These are phyloP conservation scores for Teratosphaeria gauchensis DNA, from an alignment of 2,329 filamentous ascomycete genomes.

Conservation along the genomic window DNA sequence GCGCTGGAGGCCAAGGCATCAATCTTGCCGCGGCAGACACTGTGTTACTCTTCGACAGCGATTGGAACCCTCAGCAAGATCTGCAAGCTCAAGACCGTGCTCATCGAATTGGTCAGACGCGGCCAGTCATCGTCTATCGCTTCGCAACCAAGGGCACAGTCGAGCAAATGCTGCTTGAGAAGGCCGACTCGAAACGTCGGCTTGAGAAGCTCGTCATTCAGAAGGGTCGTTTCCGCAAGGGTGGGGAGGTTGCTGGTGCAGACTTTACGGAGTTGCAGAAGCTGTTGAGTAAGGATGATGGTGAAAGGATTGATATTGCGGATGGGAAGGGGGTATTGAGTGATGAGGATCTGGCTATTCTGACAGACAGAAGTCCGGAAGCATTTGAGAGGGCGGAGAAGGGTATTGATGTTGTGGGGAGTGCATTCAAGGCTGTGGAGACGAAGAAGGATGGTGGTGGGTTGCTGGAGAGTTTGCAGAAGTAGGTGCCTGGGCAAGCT, in stretches of 20 bases:
- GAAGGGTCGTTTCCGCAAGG: conserved; percentile 69
- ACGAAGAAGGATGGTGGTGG: conserved; percentile 51
- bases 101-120: conserved; percentile 87
- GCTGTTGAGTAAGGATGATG: conserved; percentile 53
- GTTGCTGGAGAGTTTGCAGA: conserved; percentile 40
- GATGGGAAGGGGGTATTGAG: conserved; percentile 59
- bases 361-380: conserved; percentile 66
- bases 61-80: conserved; percentile 97
- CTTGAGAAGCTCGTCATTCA: conserved; percentile 93
- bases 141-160: conserved; percentile 89
- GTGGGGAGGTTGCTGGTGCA: conserved; percentile 40
- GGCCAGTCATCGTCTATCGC: conserved; percentile 85
- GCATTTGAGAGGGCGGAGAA: conserved; percentile 65
- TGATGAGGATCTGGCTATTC: conserved; percentile 62
- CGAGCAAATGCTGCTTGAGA: conserved; percentile 76
- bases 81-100: conserved; percentile 92
- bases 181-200: conserved; percentile 81
- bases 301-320: conserved; percentile 49
- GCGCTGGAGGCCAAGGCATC: conserved; percentile 90
- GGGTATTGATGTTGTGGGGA: conserved; percentile 62
- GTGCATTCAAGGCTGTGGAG: conserved; percentile 51
- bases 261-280: conserved; percentile 40
- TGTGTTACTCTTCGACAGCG: conserved; percentile 78
- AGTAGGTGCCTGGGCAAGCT: conserved; percentile 9
- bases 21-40: conserved; percentile 88